A percentile compares a stretch with the other conserved stretches of the same genome.
Conservation (phyloP, 140 eudicot species). For the Cichorium intybus region DNA sequence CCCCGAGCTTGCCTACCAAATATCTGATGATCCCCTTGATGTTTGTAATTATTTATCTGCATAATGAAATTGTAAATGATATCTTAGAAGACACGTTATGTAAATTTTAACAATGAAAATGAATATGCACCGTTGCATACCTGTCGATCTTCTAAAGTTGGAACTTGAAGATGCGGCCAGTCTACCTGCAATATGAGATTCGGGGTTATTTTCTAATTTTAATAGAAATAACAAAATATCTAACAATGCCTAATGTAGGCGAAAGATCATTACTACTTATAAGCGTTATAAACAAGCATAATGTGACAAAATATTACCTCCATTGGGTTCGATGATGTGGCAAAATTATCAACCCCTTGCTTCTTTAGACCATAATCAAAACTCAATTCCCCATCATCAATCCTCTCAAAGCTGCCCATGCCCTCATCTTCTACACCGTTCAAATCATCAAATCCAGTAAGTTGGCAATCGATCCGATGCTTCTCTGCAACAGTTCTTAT, state of each 20-base stretch:
- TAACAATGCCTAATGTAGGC: not conserved
- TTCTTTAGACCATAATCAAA: constrained; percentile 60
- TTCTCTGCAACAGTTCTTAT: constrained; percentile 64
- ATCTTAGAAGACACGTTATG: not conserved
- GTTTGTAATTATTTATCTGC: constrained; percentile 47
- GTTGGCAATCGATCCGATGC: constrained; percentile 79
- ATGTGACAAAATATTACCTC: constrained; percentile 88
- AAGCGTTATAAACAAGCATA: no score
- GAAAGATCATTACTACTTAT: no score
- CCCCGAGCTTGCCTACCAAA: constrained; percentile 41
- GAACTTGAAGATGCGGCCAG: constrained; percentile 44
- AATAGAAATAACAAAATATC: no score
- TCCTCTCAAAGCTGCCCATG: constrained; percentile 39
- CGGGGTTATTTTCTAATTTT: no score
- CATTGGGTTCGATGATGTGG: constrained; percentile 45
- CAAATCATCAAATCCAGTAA: constrained; percentile 50
- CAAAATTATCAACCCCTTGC: constrained; percentile 46
- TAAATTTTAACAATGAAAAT: not conserved
- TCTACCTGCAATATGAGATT: constrained; percentile 65
- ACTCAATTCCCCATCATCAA: constrained; percentile 67
- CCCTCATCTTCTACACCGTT: constrained; percentile 51
- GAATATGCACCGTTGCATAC: constrained; percentile 27
- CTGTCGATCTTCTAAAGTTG: constrained; percentile 49
- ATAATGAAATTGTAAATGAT: not conserved
- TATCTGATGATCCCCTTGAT: constrained; percentile 45